Conservation (phyloP, 805 yeast genomes). For the Starmera amethionina region DNA sequence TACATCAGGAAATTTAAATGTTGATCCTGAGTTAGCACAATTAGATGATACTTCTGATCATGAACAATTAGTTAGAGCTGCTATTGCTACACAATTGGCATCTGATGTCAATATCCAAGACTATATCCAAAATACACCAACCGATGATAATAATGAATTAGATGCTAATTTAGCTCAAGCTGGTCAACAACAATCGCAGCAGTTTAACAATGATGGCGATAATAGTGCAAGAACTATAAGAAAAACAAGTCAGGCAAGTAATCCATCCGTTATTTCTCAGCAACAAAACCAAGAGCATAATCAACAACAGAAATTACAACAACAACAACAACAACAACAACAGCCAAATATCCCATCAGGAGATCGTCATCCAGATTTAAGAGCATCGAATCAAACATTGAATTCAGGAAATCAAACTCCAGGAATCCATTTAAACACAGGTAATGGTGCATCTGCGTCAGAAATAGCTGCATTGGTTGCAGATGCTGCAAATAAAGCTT, state of each 20-base stretch:
- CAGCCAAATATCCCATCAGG: not conserved
- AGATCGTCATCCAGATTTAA: not conserved
- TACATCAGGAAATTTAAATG: constrained; percentile 22
- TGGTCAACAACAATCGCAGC: constrained; percentile 1
- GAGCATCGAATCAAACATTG: not conserved
- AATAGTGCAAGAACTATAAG: no score
- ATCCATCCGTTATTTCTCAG: not conserved
- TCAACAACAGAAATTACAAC: not conserved
- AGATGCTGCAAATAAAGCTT: constrained; percentile 35
- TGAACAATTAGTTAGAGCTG: constrained; percentile 60
- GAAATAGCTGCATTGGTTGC: constrained; percentile 32
- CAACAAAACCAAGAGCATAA: not conserved
- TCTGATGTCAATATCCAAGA: constrained; percentile 26
- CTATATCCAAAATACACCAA: constrained; percentile 16
- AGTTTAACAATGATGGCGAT: not conserved
- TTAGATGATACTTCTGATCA: constrained; percentile 40
- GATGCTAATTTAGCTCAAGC: not conserved
- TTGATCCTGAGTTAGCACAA: constrained; percentile 50
- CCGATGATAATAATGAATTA: constrained; percentile 6
- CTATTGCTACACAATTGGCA: constrained; percentile 57
- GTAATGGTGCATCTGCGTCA: constrained; percentile 2
- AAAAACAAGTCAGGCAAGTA: not conserved
- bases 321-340: not conserved
- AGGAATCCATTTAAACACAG: not conserved
- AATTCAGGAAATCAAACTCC: not conserved